These are phyloP conservation scores for Graphiopsis chlorocephala DNA, from an alignment of 2,329 filamentous ascomycete species.

Conservation along the genomic window DNA sequence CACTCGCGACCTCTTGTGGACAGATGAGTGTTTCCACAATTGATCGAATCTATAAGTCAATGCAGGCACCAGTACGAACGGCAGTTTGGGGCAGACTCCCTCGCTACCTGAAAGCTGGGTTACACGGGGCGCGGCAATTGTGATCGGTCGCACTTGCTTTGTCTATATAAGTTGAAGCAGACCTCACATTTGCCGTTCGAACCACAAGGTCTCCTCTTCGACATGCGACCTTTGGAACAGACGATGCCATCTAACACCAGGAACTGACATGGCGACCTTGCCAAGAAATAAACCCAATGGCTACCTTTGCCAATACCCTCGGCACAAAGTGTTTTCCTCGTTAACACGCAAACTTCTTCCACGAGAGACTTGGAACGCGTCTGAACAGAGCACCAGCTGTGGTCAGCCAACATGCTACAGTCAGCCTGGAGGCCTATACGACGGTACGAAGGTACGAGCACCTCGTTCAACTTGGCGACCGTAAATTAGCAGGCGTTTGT, in stretches of 20 bases:
- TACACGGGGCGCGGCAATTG: neutral
- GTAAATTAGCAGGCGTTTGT: slow-evolving; percentile 14
- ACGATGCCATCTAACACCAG: neutral
- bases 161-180: neutral
- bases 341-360: neutral
- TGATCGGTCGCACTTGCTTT: neutral
- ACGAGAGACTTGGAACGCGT: neutral
- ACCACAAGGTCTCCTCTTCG: neutral
- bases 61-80: neutral
- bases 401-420: neutral
- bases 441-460: neutral
- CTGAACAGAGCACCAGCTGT: neutral
- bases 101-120: neutral
- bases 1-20: neutral
- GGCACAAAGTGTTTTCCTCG: neutral
- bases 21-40: neutral
- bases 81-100: neutral
- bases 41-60: neutral
- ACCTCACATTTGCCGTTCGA: neutral
- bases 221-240: neutral
- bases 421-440: neutral
- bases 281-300: neutral
- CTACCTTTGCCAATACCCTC: neutral
- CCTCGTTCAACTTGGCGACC: neutral
- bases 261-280: neutral